phyloP scores from a whole-genome alignment of 805 yeast species.

The Peterozyma toletana region DNA sequence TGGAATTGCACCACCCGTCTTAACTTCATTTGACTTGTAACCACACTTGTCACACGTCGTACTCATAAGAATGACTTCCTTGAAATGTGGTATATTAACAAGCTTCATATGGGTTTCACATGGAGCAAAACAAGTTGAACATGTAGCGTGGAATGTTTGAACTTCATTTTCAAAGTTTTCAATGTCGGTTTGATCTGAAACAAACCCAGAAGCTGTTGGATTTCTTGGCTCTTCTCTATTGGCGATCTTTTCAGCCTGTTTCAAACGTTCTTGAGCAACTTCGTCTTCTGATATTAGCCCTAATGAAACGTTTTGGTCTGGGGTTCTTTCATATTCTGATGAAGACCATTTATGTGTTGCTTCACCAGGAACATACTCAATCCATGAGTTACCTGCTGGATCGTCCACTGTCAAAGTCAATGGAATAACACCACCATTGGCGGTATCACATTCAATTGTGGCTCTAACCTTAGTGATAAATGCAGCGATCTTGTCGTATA shows the following conservation, averaged over 20 bases:
- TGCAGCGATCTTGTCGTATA: constrained; percentile 66
- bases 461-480: constrained; percentile 56
- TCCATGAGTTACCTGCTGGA: constrained; percentile 97
- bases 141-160: constrained; percentile 85
- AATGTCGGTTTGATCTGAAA: constrained; percentile 69
- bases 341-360: constrained; percentile 87
- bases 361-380: constrained; percentile 82
- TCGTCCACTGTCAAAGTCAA: constrained; percentile 78
- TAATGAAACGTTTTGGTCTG: constrained; percentile 78
- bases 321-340: constrained; percentile 73
- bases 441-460: constrained; percentile 56
- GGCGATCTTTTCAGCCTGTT: constrained; percentile 30
- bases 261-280: constrained; percentile 47
- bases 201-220: constrained; percentile 47
- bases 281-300: constrained; percentile 74
- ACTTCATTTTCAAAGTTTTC: constrained; percentile 86
- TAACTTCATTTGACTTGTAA: constrained; percentile 93
- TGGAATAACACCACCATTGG: constrained; percentile 47
- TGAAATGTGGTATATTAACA: constrained; percentile 95
- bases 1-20: constrained; percentile 97
- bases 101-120: constrained; percentile 96
- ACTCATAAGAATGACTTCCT: constrained; percentile 94
- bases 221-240: constrained; percentile 18
- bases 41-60: constrained; percentile 92
- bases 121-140: constrained; percentile 79